Evolutionary conservation across 1,284 basidiomycete species (phyloP).

Genomic region (Salmacisia buchloeana): DNA sequence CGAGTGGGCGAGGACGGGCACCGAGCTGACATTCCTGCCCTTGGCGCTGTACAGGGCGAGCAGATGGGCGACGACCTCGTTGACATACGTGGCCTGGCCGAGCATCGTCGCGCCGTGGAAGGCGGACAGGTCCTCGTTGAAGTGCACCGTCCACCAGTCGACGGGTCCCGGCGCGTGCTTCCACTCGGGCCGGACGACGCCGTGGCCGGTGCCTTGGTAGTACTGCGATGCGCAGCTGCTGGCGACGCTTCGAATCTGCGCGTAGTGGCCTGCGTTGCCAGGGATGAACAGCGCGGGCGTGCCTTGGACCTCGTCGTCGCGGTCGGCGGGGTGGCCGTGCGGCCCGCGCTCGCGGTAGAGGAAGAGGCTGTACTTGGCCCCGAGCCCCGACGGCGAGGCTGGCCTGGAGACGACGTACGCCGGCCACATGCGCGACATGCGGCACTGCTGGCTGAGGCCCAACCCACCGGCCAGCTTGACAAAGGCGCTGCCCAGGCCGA

Average conservation of each 20-base stretch:
- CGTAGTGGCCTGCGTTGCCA: slow-evolving; percentile 91
- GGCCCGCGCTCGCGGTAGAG: slow-evolving; percentile 76
- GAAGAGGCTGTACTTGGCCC: slow-evolving; percentile 72
- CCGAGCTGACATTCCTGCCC: slow-evolving; percentile 44
- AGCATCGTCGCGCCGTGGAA: slow-evolving; percentile 84
- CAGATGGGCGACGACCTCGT: slow-evolving; percentile 69
- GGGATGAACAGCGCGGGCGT: slow-evolving; percentile 88
- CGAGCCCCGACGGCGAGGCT: slow-evolving; percentile 64
- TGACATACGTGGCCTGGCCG: slow-evolving; percentile 73
- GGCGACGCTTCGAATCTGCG: slow-evolving; percentile 89
- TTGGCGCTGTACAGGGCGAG: slow-evolving; percentile 62
- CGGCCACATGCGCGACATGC: slow-evolving; percentile 96
- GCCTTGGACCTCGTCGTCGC: slow-evolving; percentile 19
- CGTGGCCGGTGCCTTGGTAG: slow-evolving; percentile 56
- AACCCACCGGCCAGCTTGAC: slow-evolving; percentile 24
- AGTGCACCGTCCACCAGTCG: slow-evolving; percentile 64
- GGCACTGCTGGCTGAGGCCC: slow-evolving; percentile 58
- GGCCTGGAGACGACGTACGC: slow-evolving; percentile 64
- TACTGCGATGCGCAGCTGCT: slow-evolving; percentile 79
- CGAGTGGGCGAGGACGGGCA: slow-evolving; percentile 84
- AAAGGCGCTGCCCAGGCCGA: slow-evolving; percentile 25
- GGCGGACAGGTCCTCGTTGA: slow-evolving; percentile 94
- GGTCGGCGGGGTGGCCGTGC: slow-evolving; percentile 13
- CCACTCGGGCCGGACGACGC: slow-evolving; percentile 23
- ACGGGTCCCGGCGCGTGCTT: slow-evolving; percentile 20